phyloP scores from a whole-genome alignment of 305 asterid species.

The Caryopteris hybrid region DNA sequence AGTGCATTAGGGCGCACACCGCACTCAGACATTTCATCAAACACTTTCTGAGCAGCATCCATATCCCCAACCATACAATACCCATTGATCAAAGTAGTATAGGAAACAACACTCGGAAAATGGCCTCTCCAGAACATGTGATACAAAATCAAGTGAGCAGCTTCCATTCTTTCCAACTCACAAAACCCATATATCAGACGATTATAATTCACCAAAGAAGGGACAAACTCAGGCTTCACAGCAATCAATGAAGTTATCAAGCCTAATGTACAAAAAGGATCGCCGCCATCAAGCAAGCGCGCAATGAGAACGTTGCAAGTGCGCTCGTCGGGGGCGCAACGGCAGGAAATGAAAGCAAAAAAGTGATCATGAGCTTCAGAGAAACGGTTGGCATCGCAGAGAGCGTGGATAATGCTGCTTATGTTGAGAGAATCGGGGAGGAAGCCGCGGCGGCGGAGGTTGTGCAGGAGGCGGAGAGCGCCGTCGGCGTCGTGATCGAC shows the following conservation, averaged over 20 bases:
- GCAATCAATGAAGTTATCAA: slow-evolving; percentile 38
- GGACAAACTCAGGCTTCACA: slow-evolving; percentile 68
- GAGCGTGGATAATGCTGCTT: slow-evolving; percentile 66
- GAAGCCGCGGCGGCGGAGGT: slow-evolving; percentile 49
- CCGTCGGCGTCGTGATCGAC: slow-evolving; percentile 42
- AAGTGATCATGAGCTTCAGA: slow-evolving; percentile 59
- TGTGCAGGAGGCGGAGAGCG: slow-evolving; percentile 56
- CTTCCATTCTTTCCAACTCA: slow-evolving; percentile 28
- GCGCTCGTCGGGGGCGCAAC: slow-evolving; percentile 58
- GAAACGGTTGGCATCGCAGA: slow-evolving; percentile 58
- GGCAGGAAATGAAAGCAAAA: slow-evolving; percentile 26
- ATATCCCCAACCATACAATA: slow-evolving; percentile 47
- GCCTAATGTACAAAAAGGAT: slow-evolving; percentile 39
- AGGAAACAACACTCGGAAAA: slow-evolving; percentile 56
- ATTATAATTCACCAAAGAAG: slow-evolving; percentile 69
- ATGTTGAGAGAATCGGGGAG: slow-evolving; percentile 53
- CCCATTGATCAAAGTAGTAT: slow-evolving; percentile 63
- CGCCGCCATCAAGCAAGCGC: slow-evolving; percentile 46
- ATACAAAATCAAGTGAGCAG: slow-evolving; percentile 59
- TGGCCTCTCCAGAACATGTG: slow-evolving; percentile 64
- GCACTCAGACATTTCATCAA: slow-evolving; percentile 66
- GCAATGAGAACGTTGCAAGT: slow-evolving; percentile 78
- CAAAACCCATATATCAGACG: slow-evolving; percentile 65
- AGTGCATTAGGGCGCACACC: slow-evolving; percentile 53
- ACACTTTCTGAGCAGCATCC: slow-evolving; percentile 51